Evolutionary conservation across 306 rosid species (phyloP).

Genomic region (Castanea sativa): DNA sequence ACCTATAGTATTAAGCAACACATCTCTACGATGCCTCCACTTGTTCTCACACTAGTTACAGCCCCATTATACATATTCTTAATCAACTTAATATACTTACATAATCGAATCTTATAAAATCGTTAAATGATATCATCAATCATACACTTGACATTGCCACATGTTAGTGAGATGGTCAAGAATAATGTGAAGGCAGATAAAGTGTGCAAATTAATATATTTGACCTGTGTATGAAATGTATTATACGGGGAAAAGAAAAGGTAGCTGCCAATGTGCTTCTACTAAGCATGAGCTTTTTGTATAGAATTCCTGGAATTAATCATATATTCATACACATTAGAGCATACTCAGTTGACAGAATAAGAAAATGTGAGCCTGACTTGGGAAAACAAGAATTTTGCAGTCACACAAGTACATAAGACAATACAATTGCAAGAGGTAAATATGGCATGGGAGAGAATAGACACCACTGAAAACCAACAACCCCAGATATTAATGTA

Average conservation of each 20-base stretch:
- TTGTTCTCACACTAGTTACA: too few species aligned
- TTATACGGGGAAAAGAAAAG: background rate
- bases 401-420: background rate
- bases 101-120: too few species aligned
- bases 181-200: background rate
- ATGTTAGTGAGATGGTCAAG: background rate
- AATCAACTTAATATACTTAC: too few species aligned
- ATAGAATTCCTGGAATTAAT: background rate
- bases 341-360: background rate
- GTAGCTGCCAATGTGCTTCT: background rate
- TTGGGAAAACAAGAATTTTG: background rate
- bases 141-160: too few species aligned
- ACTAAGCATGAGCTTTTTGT: background rate
- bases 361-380: background rate
- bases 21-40: too few species aligned
- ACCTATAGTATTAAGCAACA: too few species aligned
- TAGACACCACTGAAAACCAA: background rate
- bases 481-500: background rate
- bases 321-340: background rate
- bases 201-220: background rate
- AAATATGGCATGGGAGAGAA: conserved; percentile 1
- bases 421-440: background rate
- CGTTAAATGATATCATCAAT: too few species aligned
- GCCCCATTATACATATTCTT: too few species aligned
- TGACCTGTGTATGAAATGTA: background rate